Evolutionary conservation across 495 filamentous ascomycete species (phyloP), one percentile per base, ranked within the genome.

Genomic region (Hypoxylon lienhwacheense): DNA sequence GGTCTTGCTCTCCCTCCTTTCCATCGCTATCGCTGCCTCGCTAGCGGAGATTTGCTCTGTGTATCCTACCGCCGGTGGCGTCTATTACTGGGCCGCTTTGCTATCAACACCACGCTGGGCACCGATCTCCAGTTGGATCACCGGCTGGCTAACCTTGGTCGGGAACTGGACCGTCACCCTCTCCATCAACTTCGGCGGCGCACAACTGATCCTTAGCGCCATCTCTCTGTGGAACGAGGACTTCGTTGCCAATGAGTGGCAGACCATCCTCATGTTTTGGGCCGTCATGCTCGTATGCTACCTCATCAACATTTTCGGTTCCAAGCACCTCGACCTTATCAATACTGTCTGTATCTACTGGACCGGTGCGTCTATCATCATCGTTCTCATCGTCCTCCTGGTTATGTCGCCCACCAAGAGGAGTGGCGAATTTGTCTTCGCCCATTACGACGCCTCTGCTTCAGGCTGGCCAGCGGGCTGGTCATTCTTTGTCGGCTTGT

Each of bases 31-130:
- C 47, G 83, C 80, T 40, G 65, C 81, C 1, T 73, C 77, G 14
- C 84, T 86, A 77, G 83, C 81, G 1, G 84, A 86, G 63, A 85
- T 86, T 53, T 81, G 84, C 17, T 83, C 79, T 2, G 82, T 83
- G 1, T 80, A 85, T 54, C 84, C 84, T 0, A 85, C 81, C 2
- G 76, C 73, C 26, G 83, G 82, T 15, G 83, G 83, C 6, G 82
- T 82, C 12, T 87, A 87, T 55, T 86, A 85, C 65, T 87, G 84
- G 83, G 73, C 80, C 2, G 82, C 83, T 21, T 74, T 83, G 50
- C 71, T 86, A 16, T 81, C 83, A 5, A 79, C 83, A 1, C 69
- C 73, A 4, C 64, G 71, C 4, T 73, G 77, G 65, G 74, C 77
- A 0, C 80, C 83, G 4, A 85, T 86, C 58, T 73, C 77, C 5